Evolutionary conservation across 2,329 filamentous ascomycete species (phyloP), one percentile per base, ranked within the genome.

Genomic region (Dothidotthia symphoricarpi): DNA sequence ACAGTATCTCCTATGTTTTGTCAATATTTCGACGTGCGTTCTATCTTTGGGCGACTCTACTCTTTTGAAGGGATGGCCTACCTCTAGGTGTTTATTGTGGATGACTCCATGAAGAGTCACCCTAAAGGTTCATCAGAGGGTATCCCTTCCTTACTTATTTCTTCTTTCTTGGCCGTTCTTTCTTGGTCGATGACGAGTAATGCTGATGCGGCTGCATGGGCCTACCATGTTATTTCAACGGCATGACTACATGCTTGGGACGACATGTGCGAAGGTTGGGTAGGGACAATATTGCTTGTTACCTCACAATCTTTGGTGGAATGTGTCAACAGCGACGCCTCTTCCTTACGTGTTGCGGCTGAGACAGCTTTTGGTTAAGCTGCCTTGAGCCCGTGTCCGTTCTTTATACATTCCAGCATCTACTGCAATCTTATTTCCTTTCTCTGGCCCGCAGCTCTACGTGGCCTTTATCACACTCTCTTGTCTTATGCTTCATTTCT

Each of bases 1-100:
- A 60, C 59, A 59, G 56, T 45, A 58, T 66, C 39, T 63, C 57
- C 34, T 62, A 51, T 61, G 57, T 64, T 41, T 39, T 51, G 52
- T 57, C 36, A 30, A 56, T 57, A 55, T 37, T 45, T 44, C 29
- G 43, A 45, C 31, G 40, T 47, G 49, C 45, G 41, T 49, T 50
- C 42, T 30, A 39, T 41, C 41, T 24, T 45, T 41, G 29, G 29
- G 17, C 33, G 46, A 44, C 47, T 39, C 31, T 45, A 35, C 34
- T 39, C 31, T 30, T 46, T 47, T 36, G 45, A 41, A 42, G 42
- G 30, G 37, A 39, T 43, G 45, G 38, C 45, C 47, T 43, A 41
- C 38, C 43, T 14, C 33, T 43, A 43, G 34, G 19, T 32, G 35
- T 36, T 37, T 37, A 49, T 53, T 46, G 32, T 43, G 46, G 38